Percentiles rank a stretch among this genome's conserved stretches.
Conservation (phyloP, 2,329 filamentous ascomycete genomes). For the Apiospora phragmitis region DNA sequence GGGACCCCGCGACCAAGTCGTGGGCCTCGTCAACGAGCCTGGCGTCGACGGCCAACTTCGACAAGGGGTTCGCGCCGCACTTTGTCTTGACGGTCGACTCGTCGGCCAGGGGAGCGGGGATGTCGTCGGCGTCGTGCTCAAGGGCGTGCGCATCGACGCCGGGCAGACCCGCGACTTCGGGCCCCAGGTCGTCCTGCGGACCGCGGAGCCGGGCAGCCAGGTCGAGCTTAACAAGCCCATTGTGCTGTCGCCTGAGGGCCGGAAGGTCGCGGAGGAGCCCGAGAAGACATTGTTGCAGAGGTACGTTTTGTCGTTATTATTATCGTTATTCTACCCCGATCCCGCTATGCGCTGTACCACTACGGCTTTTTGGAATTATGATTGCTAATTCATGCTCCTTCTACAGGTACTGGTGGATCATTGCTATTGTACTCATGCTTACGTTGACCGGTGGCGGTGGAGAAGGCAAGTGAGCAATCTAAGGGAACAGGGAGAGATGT, state of each 20-base stretch:
- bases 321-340: background rate
- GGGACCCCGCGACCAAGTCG: slow-evolving; percentile 43
- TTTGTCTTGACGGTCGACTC: slow-evolving; percentile 50
- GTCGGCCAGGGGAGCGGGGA: background rate
- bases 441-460: slow-evolving; percentile 53
- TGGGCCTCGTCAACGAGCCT: slow-evolving; percentile 60
- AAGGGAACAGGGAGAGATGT: background rate
- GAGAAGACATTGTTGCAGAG: slow-evolving; percentile 70
- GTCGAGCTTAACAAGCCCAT: slow-evolving; percentile 65
- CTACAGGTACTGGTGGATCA: slow-evolving; percentile 66
- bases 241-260: slow-evolving; percentile 60
- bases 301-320: slow-evolving; percentile 42
- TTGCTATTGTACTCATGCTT: slow-evolving; percentile 55
- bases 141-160: slow-evolving; percentile 62
- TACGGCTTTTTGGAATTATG: background rate
- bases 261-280: slow-evolving; percentile 51
- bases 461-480: slow-evolving; percentile 45
- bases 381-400: slow-evolving; percentile 33
- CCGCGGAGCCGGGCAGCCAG: slow-evolving; percentile 50
- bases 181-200: slow-evolving; percentile 55
- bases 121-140: slow-evolving; percentile 51
- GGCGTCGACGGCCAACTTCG: slow-evolving; percentile 56
- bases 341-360: background rate
- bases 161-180: slow-evolving; percentile 67
- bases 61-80: slow-evolving; percentile 60